A percentile compares a stretch with the other conserved stretches of the same genome.
phyloP scores from a whole-genome alignment of 2,329 filamentous ascomycete species.

The Trichoderma atrobrunneum region DNA sequence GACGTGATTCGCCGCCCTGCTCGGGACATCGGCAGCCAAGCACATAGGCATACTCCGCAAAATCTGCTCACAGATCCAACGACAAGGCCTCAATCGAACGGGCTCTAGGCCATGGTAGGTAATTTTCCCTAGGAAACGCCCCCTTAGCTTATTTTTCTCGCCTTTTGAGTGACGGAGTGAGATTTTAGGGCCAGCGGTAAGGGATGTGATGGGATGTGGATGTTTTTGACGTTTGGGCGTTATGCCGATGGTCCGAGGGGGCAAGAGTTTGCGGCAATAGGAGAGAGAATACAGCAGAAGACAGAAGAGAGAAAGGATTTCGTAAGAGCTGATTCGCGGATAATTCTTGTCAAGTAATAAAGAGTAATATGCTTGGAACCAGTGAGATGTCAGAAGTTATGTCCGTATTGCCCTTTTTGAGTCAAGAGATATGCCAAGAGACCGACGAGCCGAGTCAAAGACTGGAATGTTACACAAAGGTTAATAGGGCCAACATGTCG shows the following conservation, averaged over 20 bases:
- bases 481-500: not conserved
- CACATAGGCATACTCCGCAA: not conserved
- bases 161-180: not conserved
- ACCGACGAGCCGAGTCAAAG: not conserved
- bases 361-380: no score
- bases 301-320: not conserved
- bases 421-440: not conserved
- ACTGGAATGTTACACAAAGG: not conserved
- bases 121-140: not conserved
- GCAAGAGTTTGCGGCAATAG: conserved; percentile 5
- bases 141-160: not conserved
- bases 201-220: not conserved
- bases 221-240: not conserved
- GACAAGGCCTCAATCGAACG: not conserved
- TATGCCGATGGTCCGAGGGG: not conserved
- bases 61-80: not conserved
- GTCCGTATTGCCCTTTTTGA: not conserved
- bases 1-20: not conserved
- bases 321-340: not conserved
- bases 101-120: not conserved
- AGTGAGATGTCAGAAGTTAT: not conserved
- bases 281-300: not conserved
- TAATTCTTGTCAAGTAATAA: not conserved
- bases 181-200: conserved; percentile 13
- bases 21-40: not conserved